A percentile compares a stretch with the other conserved stretches of the same genome.
Evolutionary conservation across 2,329 filamentous ascomycete species (phyloP).

Genomic region (Penicillium sp.): DNA sequence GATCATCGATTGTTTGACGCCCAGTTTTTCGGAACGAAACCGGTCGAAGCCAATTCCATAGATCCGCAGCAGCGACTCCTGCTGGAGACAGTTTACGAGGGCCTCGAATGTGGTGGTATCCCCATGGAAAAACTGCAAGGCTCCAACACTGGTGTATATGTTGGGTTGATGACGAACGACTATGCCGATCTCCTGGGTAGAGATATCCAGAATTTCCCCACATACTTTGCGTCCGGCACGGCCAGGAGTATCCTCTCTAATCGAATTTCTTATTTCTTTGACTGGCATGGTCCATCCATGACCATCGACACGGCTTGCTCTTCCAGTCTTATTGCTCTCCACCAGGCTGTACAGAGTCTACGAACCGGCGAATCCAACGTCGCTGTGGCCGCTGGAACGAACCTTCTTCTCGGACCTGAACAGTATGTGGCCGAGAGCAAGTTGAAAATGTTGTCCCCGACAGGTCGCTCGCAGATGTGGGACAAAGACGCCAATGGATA

Average conservation of each 20-base stretch:
- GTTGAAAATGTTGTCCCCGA: slow-evolving; percentile 46
- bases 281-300: slow-evolving; percentile 36
- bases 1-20: slow-evolving; percentile 24
- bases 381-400: slow-evolving; percentile 22
- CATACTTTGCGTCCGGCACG: slow-evolving; percentile 30
- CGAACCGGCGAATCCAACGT: slow-evolving; percentile 26
- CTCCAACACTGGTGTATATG: slow-evolving; percentile 23
- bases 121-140: slow-evolving; percentile 22
- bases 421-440: slow-evolving; percentile 31
- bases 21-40: slow-evolving; percentile 25
- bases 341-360: slow-evolving; percentile 31
- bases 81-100: slow-evolving; percentile 25
- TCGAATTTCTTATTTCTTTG: slow-evolving; percentile 37
- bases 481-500: slow-evolving; percentile 46
- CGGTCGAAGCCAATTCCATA: slow-evolving; percentile 28
- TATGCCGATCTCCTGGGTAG: slow-evolving; percentile 20
- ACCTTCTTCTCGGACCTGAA: slow-evolving; percentile 27
- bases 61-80: slow-evolving; percentile 27
- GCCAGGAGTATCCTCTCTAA: slow-evolving; percentile 38
- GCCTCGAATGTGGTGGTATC: slow-evolving; percentile 21
- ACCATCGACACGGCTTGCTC: slow-evolving; percentile 47
- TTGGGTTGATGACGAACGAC: slow-evolving; percentile 27
- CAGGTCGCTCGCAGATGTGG: slow-evolving; percentile 49
- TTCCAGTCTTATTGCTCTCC: slow-evolving; percentile 36
- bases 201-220: slow-evolving; percentile 21